Base-by-base conservation (phyloP, 345 rosid genomes). In the Leavenworthia alabamica region DNA sequence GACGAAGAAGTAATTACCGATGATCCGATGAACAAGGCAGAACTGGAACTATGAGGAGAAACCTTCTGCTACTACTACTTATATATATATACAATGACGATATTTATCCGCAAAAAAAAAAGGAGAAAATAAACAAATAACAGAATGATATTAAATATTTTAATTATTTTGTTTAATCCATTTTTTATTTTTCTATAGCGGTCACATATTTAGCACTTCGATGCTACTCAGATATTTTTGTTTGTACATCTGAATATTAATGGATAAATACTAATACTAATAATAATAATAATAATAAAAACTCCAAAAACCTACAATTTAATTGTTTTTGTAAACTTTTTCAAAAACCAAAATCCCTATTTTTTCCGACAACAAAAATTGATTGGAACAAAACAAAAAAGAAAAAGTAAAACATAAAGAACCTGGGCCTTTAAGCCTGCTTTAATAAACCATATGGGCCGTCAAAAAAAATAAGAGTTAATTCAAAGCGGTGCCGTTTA, bases 1-100 rank as follows among this genome's bases (percentile, higher is more conserved):
- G 51, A 54, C 11, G 49, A 8, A 12, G 72, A 68, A 14, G 50
- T 4, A n/a, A 44, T 45, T 55, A 62, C 64, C 68, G 74, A 70
- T 62, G 53, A 62, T 55, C 69, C 45, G 48, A 60, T 19, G 48
- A 10, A 33, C 44, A 47, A 53, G 48, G 3, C 48, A 27, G 13
- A 16, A 13, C 62, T 27, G 41, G 33, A 31, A 50, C 52, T 7
- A 51, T 27, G 73, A 68, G 22, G 8, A 41, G 66, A 27, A 46
- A 62, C 46, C 59, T n/a, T n/a, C n/a, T 56, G 16, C 39, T 22
- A 70, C 64, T 47, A 14, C n/a, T n/a, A n/a, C n/a, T n/a, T n/a
- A n/a, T n/a, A 22, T 50, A 37, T 67, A 49, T 28, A 57, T 28
- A 28, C 7, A 2, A n/a, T n/a, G n/a, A 41, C 13, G 4, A 67